phyloP scores from a whole-genome alignment of 2,329 filamentous ascomycete species.

The Pseudocercospora crystallina region DNA sequence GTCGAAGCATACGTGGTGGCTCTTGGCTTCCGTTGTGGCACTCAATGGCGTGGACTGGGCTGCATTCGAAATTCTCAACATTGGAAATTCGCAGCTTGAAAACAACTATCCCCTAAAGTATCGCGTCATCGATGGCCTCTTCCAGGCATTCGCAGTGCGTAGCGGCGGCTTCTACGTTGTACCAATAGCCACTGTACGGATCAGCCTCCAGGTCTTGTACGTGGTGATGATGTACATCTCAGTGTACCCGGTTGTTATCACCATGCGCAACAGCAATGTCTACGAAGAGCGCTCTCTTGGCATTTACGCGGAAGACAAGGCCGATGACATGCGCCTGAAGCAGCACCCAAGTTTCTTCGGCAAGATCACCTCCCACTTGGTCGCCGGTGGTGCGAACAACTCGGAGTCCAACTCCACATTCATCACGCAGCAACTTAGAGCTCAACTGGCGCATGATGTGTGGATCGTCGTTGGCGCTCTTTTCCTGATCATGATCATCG shows the following conservation, averaged over 20 bases:
- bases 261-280: conserved; percentile 60
- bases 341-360: conserved; percentile 12
- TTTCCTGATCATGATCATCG: conserved; percentile 49
- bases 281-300: conserved; percentile 64
- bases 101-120: conserved; percentile 43
- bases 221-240: conserved; percentile 68
- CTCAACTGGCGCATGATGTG: conserved; percentile 48
- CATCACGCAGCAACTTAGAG: conserved; percentile 44
- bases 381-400: conserved; percentile 5
- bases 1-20: conserved; percentile 58
- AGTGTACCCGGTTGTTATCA: conserved; percentile 61
- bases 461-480: conserved; percentile 48
- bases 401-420: conserved; percentile 38
- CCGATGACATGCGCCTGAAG: conserved; percentile 4
- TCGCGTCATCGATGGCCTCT: conserved; percentile 57
- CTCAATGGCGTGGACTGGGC: conserved; percentile 58
- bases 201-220: conserved; percentile 58
- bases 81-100: conserved; percentile 54
- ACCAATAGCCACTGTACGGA: conserved; percentile 47
- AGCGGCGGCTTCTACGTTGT: conserved; percentile 54
- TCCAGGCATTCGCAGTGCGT: conserved; percentile 57
- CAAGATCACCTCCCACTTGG: conserved; percentile 15
- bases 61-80: conserved; percentile 55
- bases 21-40: conserved; percentile 51
- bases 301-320: conserved; percentile 50